Percentiles rank a stretch among this genome's conserved stretches.
These are phyloP conservation scores for Apiotrichum laibachii DNA, from an alignment of 1,284 basidiomycete species.

Conservation along the genomic window DNA sequence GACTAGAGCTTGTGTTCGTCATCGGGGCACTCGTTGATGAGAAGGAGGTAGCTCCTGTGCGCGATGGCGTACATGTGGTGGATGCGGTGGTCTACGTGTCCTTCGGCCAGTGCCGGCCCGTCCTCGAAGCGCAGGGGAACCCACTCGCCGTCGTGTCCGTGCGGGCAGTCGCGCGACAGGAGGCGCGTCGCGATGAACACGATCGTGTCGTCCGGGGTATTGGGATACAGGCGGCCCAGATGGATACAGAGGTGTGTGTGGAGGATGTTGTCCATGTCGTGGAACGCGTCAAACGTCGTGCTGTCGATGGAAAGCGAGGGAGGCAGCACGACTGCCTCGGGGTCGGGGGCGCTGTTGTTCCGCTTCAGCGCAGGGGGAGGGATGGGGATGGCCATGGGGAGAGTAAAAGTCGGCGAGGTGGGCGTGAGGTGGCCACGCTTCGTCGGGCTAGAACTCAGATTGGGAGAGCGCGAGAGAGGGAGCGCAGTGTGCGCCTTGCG, in stretches of 20 bases:
- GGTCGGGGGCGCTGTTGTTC: too few species aligned
- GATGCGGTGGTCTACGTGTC: not conserved
- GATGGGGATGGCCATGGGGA: too few species aligned
- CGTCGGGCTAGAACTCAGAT: too few species aligned
- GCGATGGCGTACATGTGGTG: not conserved
- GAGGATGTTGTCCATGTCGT: slow-evolving; percentile 15
- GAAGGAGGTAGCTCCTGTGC: not conserved
- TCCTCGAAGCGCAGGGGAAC: slow-evolving; percentile 15
- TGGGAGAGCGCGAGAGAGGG: too few species aligned
- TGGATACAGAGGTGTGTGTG: slow-evolving; percentile 28
- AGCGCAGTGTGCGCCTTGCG: too few species aligned
- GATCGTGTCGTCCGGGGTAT: slow-evolving; percentile 22
- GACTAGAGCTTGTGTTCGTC: not conserved
- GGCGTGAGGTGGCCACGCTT: too few species aligned
- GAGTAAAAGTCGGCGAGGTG: too few species aligned
- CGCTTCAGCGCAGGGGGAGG: too few species aligned
- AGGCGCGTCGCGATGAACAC: slow-evolving; percentile 34
- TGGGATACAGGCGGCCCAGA: slow-evolving; percentile 28
- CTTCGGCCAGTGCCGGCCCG: not conserved
- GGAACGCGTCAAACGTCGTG: not conserved
- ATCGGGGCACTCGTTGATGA: not conserved
- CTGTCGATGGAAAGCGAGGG: not conserved
- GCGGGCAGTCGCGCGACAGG: slow-evolving; percentile 31
- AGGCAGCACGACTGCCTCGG: too few species aligned
- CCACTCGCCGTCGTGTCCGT: slow-evolving; percentile 28